Percentiles rank a stretch among this genome's conserved stretches.
phyloP scores from a whole-genome alignment of 768 basidiomycete species.

The Kondoa malvinella region DNA sequence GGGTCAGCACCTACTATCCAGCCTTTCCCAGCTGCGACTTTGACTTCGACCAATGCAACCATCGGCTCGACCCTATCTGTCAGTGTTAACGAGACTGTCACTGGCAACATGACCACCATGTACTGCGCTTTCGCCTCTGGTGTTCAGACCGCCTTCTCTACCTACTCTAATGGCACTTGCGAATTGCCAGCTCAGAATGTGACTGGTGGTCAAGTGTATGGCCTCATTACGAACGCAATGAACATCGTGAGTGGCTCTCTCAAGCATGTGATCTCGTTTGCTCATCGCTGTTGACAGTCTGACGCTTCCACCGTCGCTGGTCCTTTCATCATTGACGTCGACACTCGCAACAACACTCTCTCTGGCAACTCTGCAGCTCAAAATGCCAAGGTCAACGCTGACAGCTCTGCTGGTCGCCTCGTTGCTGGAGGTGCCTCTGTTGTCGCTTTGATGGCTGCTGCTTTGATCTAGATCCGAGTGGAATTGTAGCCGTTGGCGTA shows the following conservation, averaged over 20 bases:
- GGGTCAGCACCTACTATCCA: background rate
- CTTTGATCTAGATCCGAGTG: too few species aligned
- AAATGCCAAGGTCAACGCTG: too few species aligned
- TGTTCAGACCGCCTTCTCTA: background rate
- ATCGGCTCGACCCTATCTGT: background rate
- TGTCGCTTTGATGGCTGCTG: too few species aligned
- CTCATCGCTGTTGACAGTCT: too few species aligned
- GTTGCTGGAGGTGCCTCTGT: background rate
- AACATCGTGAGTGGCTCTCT: too few species aligned
- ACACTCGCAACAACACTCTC: constrained; percentile 3
- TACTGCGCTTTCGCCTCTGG: background rate
- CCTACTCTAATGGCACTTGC: background rate
- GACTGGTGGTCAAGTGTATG: background rate
- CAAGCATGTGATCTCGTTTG: too few species aligned
- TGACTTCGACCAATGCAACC: background rate
- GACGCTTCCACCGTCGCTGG: constrained; percentile 10
- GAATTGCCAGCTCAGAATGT: background rate
- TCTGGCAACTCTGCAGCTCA: background rate
- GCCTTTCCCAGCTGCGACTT: background rate
- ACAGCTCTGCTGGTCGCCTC: too few species aligned
- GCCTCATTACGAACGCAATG: background rate
- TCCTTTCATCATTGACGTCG: constrained; percentile 11
- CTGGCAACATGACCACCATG: background rate
- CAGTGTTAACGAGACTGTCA: background rate
- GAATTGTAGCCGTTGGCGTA: too few species aligned